These are phyloP conservation scores for Exophiala sp. DNA, from an alignment of 2,329 filamentous ascomycete genomes.

Conservation along the genomic window DNA sequence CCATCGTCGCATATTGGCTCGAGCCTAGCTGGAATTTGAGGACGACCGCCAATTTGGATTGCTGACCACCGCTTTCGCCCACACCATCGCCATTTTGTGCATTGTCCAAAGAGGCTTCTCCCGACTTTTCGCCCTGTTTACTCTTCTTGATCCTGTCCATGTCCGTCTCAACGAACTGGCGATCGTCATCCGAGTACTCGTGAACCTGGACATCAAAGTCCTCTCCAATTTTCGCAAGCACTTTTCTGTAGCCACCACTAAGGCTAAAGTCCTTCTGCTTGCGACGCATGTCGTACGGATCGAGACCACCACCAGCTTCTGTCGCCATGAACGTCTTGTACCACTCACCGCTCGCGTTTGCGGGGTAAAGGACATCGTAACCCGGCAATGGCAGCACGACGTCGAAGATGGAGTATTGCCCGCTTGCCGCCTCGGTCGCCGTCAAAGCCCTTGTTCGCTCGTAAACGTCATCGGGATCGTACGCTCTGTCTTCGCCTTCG, in stretches of 20 bases:
- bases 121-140: conserved; percentile 26
- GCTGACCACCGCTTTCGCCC: conserved; percentile 5
- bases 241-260: conserved; percentile 80
- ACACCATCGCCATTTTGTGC: not conserved
- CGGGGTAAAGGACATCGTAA: conserved; percentile 81
- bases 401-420: conserved; percentile 77
- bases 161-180: conserved; percentile 89
- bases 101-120: not conserved
- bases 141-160: conserved; percentile 61
- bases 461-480: conserved; percentile 55
- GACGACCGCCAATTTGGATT: conserved; percentile 31
- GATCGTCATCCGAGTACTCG: conserved; percentile 61
- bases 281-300: conserved; percentile 83
- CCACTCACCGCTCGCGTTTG: conserved; percentile 76
- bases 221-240: conserved; percentile 68
- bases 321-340: conserved; percentile 84
- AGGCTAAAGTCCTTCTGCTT: conserved; percentile 83
- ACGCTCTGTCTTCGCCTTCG: conserved; percentile 53
- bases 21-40: conserved; percentile 72
- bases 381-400: conserved; percentile 89
- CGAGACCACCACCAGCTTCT: conserved; percentile 70
- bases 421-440: conserved; percentile 71
- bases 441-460: conserved; percentile 70
- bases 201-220: conserved; percentile 66
- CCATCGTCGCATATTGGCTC: conserved; percentile 83